phyloP scores from a whole-genome alignment of 208 protist genomes.

The Trypanosoma melophagium region DNA sequence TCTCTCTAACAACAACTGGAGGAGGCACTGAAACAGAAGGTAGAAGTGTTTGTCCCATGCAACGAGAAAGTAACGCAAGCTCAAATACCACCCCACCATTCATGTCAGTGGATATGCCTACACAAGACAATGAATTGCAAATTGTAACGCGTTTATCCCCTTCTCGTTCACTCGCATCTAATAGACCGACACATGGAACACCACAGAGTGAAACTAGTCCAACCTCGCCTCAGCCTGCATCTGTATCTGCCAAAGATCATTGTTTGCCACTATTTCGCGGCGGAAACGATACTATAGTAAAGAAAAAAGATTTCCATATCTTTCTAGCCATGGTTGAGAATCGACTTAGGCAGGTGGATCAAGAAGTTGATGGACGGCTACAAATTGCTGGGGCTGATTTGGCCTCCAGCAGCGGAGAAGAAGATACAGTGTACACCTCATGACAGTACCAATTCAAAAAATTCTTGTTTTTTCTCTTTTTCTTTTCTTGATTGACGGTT shows the following conservation, averaged over 20 bases:
- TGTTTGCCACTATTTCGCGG: conserved; percentile 48
- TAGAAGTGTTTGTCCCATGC: background rate
- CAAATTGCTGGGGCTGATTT: conserved; percentile 20
- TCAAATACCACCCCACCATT: background rate
- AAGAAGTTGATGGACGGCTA: conserved; percentile 29
- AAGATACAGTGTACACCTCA: conserved; percentile 6
- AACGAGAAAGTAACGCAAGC: conserved; percentile 2
- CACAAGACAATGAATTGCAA: background rate
- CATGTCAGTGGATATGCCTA: background rate
- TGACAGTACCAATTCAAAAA: background rate
- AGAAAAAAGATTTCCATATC: conserved; percentile 36
- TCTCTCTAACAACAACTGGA: conserved; percentile 8
- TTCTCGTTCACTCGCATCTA: background rate
- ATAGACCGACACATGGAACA: background rate
- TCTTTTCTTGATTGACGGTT: background rate
- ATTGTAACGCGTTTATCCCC: background rate
- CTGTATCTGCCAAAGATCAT: conserved; percentile 13
- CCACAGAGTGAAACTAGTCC: background rate
- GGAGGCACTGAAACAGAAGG: conserved; percentile 5
- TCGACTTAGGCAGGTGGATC: conserved; percentile 37
- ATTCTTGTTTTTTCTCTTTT: conserved; percentile 2
- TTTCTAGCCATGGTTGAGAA: conserved; percentile 41
- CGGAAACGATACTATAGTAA: conserved; percentile 40
- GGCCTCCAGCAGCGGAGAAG: conserved; percentile 22
- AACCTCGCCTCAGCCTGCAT: background rate